Base-by-base conservation (phyloP, 2,329 filamentous ascomycete genomes). In the Cucurbitaria berberidis region DNA sequence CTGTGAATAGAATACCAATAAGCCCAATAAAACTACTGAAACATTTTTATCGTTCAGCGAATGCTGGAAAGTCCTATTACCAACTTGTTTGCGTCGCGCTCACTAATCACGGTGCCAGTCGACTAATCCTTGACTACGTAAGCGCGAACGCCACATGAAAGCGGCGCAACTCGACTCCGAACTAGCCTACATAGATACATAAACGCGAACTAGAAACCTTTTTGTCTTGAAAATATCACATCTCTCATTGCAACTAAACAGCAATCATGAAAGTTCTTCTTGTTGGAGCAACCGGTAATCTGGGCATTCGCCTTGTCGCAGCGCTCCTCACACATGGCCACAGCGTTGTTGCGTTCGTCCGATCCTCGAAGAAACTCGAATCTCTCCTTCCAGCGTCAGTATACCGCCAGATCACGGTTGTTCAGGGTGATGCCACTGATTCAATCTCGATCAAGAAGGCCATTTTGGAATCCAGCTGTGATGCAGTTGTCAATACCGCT, bases 401-500 rank as follows among this genome's bases (percentile, higher is more conserved):
- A 10, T 62, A 73, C 48, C 43, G 58, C 16, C 66, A 70, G 18
- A 55, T 76, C 43, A 63, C 59, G 11, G 64, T 79, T 11, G 63
- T 78, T 15, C 51, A 74, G 41, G 77, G 77, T 42, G 65, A 78
- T 51, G 76, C 75, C 9, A 77, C 64, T 5, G 70, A 79, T 51
- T 45, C 69, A 11, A 48, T 39, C 10, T 50, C 63, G 9, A 69
- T 80, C 47, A 73, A 71, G 45, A 60, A 59, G 10, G 74, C 74
- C 5, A 70, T 80, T 26, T 48, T 75, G 16, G 68, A 74, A 6
- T 43, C 69, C 48, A 52, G 66, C 38, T 78, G 77, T 55, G 73
- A 78, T 52, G 76, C 68, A 10, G 67, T 80, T 18, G 60, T 80
- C 49, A 75, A 73, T 48, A 70, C 74, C 3, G 77, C 77, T 5